Evolutionary conservation across 257 asterid species (phyloP).

Genomic region (Fraxinus quadrangulata): DNA sequence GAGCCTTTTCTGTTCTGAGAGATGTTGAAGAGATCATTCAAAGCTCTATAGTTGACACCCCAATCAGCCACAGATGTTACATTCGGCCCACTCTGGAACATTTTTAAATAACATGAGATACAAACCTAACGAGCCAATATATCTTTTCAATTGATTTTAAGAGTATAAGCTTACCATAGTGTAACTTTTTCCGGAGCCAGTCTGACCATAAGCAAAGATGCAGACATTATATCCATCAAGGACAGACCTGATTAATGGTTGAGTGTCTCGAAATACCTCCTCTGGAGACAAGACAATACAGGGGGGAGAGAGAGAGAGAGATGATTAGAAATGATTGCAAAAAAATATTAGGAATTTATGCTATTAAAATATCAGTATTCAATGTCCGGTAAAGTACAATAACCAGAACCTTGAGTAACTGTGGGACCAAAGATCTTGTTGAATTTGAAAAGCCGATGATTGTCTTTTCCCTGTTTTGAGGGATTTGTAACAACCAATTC

Average conservation of each 20-base stretch:
- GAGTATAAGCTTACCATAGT: slow-evolving; percentile 37
- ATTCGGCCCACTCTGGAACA: slow-evolving; percentile 53
- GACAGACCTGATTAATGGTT: slow-evolving; percentile 52
- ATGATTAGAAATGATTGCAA: background rate
- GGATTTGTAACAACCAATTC: slow-evolving; percentile 36
- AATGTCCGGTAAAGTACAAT: background rate
- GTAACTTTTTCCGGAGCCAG: slow-evolving; percentile 47
- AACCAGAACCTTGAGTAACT: slow-evolving; percentile 43
- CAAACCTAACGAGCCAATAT: background rate
- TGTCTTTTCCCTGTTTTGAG: slow-evolving; percentile 50
- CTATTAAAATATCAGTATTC: background rate
- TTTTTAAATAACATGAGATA: background rate
- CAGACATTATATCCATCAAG: slow-evolving; percentile 58
- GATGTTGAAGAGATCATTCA: slow-evolving; percentile 53
- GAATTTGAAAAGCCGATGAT: slow-evolving; percentile 49
- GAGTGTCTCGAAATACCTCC: slow-evolving; percentile 50
- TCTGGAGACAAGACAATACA: slow-evolving; percentile 32
- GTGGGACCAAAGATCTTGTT: slow-evolving; percentile 56
- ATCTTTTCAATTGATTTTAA: background rate
- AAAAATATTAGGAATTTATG: background rate
- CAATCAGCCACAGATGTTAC: slow-evolving; percentile 42
- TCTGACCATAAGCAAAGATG: slow-evolving; percentile 60
- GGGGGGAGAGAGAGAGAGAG: background rate
- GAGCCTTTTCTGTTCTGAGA: slow-evolving; percentile 44
- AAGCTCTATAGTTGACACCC: slow-evolving; percentile 64